Base-by-base conservation (phyloP, 2,329 filamentous ascomycete genomes). In the Exserohilum rostratum region DNA sequence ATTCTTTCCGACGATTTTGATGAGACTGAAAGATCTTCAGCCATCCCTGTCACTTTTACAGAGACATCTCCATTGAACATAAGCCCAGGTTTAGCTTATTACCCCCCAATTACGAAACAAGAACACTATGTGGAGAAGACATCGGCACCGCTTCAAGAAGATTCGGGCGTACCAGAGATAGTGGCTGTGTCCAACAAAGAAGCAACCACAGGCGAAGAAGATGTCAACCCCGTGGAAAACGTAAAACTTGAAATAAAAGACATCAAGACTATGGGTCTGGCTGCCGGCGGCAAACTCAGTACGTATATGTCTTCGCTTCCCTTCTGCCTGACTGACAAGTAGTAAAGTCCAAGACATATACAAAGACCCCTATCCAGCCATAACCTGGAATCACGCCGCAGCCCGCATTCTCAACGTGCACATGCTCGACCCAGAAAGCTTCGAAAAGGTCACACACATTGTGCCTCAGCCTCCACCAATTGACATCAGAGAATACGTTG, bases 381-480 rank as follows among this genome's bases (percentile, higher is more conserved):
- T 6, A n/a, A 15, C 6, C 2, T 49, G 37, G 46, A 49, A 49
- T 2, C 29, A 49, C 15, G 37, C 37, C 0, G 37, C 29, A 20
- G 37, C 46, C 1, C 46, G 37, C 11, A 49, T 49, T n/a, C 37
- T 49, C 5, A n/a, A 42, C n/a, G 30, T 49, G 1, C 46, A 49
- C 2, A 49, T 49, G 3, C 37, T 42, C 18, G 29, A 42, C 3
- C 46, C 46, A 1, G 20, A 27, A 11, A 49, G 29, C 29, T 49
- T 29, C 20, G 29, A 49, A 3, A 35, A 29, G 2, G 20, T 43
- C 1, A 49, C 46, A 12, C 27, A 49, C 4, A 20, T 49, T 2
- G 37, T 27, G 5, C 37, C 46, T 2, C 5, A 2, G 1, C 46
- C 46, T 2, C 46, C 29, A 0, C n/a, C 20, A 2, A 29, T 18